These are phyloP conservation scores for Globisporangium splendens DNA, from an alignment of 352 stramenopile species.

Conservation along the genomic window DNA sequence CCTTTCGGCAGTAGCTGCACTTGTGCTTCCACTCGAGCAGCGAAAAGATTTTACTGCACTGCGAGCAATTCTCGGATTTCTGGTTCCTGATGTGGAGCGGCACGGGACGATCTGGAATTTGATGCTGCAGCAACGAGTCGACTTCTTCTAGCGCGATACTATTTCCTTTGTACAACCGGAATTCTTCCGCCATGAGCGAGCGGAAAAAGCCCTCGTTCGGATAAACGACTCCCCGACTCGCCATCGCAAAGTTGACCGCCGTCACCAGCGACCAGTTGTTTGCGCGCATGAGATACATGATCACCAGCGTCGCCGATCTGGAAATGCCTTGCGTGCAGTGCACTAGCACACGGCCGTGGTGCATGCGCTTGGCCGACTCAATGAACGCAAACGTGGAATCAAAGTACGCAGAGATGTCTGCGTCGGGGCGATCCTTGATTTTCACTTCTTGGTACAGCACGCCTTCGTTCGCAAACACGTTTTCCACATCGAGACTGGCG, in stretches of 20 bases:
- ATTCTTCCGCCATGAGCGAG: constrained; percentile 74
- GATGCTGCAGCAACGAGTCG: constrained; percentile 66
- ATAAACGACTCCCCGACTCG: constrained; percentile 75
- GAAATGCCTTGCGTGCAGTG: constrained; percentile 87
- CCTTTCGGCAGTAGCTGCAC: constrained; percentile 75
- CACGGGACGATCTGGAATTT: constrained; percentile 71
- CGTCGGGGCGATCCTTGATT: constrained; percentile 74
- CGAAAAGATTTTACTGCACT: constrained; percentile 72
- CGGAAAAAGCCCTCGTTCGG: constrained; percentile 81
- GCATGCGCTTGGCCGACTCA: constrained; percentile 67
- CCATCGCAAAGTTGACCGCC: constrained; percentile 74
- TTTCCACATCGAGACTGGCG: constrained; percentile 71
- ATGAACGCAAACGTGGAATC: constrained; percentile 72
- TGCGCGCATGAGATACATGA: constrained; percentile 85
- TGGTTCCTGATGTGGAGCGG: constrained; percentile 57
- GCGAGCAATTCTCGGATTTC: constrained; percentile 65
- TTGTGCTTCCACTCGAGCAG: constrained; percentile 84
- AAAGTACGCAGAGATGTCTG: constrained; percentile 72
- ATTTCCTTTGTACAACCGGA: constrained; percentile 75
- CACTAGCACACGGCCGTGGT: constrained; percentile 75
- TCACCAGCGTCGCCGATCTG: constrained; percentile 74
- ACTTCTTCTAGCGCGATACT: constrained; percentile 67
- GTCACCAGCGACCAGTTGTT: constrained; percentile 84
- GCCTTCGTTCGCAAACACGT: constrained; percentile 66
- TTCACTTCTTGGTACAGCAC: constrained; percentile 75